phyloP scores from a whole-genome alignment of 345 rosid species.

The Syzygium grande region DNA sequence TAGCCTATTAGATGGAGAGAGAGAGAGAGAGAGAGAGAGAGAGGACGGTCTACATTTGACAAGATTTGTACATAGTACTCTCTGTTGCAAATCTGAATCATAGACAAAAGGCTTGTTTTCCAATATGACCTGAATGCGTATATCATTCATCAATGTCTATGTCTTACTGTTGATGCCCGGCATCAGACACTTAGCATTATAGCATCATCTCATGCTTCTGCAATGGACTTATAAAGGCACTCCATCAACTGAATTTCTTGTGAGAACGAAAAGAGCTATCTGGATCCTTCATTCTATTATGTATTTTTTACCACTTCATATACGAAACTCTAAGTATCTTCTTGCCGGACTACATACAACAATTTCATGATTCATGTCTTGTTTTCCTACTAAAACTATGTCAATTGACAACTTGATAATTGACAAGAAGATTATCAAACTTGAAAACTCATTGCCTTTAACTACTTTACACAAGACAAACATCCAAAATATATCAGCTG shows the following conservation, averaged over 20 bases:
- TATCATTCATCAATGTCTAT: background rate
- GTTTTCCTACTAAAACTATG: background rate
- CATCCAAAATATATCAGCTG: background rate
- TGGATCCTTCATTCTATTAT: background rate
- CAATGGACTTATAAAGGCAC: background rate
- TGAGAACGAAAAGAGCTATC: background rate
- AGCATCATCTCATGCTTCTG: background rate
- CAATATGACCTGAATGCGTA: background rate
- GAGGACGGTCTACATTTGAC: background rate
- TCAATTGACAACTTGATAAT: background rate
- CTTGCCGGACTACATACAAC: background rate
- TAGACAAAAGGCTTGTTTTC: background rate
- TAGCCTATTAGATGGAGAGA: background rate
- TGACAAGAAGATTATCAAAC: background rate
- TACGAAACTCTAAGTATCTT: background rate
- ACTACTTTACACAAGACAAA: background rate
- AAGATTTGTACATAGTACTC: background rate
- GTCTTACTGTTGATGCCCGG: background rate
- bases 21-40: too few species aligned
- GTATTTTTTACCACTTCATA: background rate
- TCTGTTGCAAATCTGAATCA: background rate
- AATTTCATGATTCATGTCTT: background rate
- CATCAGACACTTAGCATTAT: background rate
- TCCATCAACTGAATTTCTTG: background rate
- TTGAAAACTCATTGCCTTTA: background rate